A percentile compares a stretch with the other conserved stretches of the same genome.
phyloP scores from a whole-genome alignment of 108 stramenopile genomes.

The Stephanodiscus minutulus region DNA sequence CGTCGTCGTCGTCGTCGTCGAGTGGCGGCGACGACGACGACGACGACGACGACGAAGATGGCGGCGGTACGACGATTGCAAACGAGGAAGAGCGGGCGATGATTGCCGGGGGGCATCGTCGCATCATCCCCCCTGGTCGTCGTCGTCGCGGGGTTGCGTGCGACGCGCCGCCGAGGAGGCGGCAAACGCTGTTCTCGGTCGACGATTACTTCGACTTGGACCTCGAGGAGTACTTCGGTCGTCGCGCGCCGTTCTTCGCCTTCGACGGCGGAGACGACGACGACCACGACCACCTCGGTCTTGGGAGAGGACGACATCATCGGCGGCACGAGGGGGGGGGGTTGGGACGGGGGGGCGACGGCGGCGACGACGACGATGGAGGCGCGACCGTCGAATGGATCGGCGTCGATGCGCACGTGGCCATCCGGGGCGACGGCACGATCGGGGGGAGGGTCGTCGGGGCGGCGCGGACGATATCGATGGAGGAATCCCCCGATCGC shows the following conservation, averaged over 20 bases:
- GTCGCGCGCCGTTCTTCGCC: conserved; percentile 12
- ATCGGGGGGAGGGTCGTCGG: conserved; percentile 39
- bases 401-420: conserved; percentile 57
- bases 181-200: conserved; percentile 39
- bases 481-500: conserved; percentile 18
- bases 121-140: no score
- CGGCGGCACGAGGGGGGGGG: conserved; percentile 42
- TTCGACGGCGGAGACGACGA: no score
- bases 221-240: conserved; percentile 58
- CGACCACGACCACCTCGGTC: no score
- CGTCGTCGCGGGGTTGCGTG: no score
- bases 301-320: background rate
- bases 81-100: background rate
- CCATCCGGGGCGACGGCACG: conserved; percentile 16
- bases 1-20: no score
- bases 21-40: conserved; percentile 26
- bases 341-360: conserved; percentile 4
- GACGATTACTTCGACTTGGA: conserved; percentile 54
- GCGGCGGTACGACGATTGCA: no score
- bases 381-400: conserved; percentile 43
- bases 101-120: no score
- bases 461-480: conserved; percentile 38
- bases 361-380: no score
- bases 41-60: background rate
- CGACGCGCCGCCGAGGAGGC: conserved; percentile 21